Base-by-base conservation (phyloP, 148 eudicot species). In the Nepenthes gracilis region DNA sequence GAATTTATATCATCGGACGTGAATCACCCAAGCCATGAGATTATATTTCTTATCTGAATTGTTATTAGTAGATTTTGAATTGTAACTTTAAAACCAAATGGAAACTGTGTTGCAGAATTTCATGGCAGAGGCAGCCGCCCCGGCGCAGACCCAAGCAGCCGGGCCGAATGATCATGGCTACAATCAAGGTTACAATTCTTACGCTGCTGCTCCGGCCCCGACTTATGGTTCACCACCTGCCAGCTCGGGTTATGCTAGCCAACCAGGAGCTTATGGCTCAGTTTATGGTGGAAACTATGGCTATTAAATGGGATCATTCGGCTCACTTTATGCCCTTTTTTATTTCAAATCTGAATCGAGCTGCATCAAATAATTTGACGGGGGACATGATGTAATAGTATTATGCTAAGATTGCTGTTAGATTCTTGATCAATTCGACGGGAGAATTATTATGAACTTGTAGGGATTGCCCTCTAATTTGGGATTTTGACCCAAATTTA, bases 111-210 rank as follows among this genome's bases (percentile, higher is more conserved):
- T 72, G 78, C 88, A 90, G 97, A 90, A 87, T 67, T 90, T 70
- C 81, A 85, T 90, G 87, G 86, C 95, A 10, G 92, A 85, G 33
- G 97, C 97, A 48, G 91, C 59, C 15, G 82, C 73, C 11, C 59
- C 71, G 35, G 43, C 79, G 6, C 84, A 74, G 68, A 34, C 70
- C 57, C 97, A 82, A 62, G 23, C 83, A 36, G 77, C 66, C 35
- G 77, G 71, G 2, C 37, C 84, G 1, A 35, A 81, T 10, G 97
- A 87, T 13, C 97, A 78, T 60, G 57, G 47, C 40, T 78, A 78
- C 64, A 71, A 65, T 58, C 81, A 86, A 73, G 82, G 77, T 58
- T 90, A 90, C 54, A 73, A 76, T 60, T 60, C 88, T 35, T 87
- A 82, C 57, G 83, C 23, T 11, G 38, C 77, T 23, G 78, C 81